Conservation (phyloP, 345 rosid species). For the Syzygium aromaticum region DNA sequence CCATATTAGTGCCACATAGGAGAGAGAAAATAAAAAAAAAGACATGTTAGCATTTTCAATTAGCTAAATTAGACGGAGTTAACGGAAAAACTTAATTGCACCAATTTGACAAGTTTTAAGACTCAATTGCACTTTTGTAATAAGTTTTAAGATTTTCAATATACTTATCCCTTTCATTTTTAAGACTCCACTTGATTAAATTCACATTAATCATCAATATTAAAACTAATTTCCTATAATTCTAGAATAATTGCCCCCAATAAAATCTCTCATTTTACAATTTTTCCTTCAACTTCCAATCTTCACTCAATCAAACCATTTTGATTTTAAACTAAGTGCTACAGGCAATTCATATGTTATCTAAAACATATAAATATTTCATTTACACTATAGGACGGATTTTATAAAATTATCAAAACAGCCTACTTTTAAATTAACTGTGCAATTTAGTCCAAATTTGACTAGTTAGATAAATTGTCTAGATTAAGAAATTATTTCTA, state of each 20-base stretch:
- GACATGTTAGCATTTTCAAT: no score
- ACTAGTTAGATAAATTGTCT: not conserved
- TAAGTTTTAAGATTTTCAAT: no score
- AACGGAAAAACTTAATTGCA: no score
- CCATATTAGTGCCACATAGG: no score
- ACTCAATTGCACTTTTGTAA: no score
- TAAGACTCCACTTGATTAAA: not conserved
- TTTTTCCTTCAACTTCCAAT: not conserved
- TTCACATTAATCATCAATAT: not conserved
- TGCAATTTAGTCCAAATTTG: not conserved
- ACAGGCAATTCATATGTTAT: not conserved
- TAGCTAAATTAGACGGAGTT: no score
- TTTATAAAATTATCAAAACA: not conserved
- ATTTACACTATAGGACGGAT: not conserved
- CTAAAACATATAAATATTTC: not conserved
- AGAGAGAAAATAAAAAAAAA: no score
- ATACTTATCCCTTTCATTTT: no score
- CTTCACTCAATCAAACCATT: not conserved
- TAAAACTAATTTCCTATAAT: not conserved
- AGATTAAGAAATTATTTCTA: not conserved
- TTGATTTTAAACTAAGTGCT: no score
- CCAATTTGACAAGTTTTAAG: no score
- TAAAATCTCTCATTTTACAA: not conserved
- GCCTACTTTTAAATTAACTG: not conserved
- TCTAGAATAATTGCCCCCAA: not conserved